phyloP scores from a whole-genome alignment of 2,329 filamentous ascomycete genomes.

The Talaromyces sp. region DNA sequence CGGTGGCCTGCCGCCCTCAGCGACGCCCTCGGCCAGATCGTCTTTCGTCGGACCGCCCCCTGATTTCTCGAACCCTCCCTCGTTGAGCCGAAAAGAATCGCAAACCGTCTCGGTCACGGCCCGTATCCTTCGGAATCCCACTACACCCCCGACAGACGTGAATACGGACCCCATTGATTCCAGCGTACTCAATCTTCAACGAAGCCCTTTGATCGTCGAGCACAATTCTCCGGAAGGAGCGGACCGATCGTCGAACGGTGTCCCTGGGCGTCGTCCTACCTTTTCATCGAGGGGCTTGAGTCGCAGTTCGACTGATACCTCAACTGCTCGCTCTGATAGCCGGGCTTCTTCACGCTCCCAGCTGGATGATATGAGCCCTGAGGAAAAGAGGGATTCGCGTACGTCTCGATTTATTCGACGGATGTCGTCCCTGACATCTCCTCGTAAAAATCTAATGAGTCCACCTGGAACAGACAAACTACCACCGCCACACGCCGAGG shows the following conservation, averaged over 20 bases:
- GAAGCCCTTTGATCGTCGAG: constrained; percentile 59
- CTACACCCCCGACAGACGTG: constrained; percentile 35
- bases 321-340: constrained; percentile 33
- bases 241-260: constrained; percentile 14
- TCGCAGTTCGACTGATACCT: constrained; percentile 32
- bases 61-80: constrained; percentile 23
- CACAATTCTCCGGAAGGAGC: constrained; percentile 47
- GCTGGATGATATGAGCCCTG: constrained; percentile 30
- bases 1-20: constrained; percentile 17
- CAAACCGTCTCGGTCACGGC: constrained; percentile 75
- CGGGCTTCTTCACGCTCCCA: constrained; percentile 34
- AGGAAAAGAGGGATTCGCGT: constrained; percentile 50
- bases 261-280: constrained; percentile 12
- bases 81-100: constrained; percentile 22
- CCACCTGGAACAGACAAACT: constrained; percentile 20
- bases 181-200: constrained; percentile 41
- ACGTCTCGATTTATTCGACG: constrained; percentile 60
- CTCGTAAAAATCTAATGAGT: constrained; percentile 40
- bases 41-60: constrained; percentile 22
- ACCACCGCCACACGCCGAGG: constrained; percentile 20
- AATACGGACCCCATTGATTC: constrained; percentile 23
- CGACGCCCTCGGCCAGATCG: constrained; percentile 19
- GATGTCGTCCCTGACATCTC: constrained; percentile 55
- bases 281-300: constrained; percentile 35
- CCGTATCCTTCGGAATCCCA: constrained; percentile 64